Evolutionary conservation across 1,284 basidiomycete genomes (phyloP), one percentile per base, ranked within the genome.

Genomic region (Mycena citricolor): DNA sequence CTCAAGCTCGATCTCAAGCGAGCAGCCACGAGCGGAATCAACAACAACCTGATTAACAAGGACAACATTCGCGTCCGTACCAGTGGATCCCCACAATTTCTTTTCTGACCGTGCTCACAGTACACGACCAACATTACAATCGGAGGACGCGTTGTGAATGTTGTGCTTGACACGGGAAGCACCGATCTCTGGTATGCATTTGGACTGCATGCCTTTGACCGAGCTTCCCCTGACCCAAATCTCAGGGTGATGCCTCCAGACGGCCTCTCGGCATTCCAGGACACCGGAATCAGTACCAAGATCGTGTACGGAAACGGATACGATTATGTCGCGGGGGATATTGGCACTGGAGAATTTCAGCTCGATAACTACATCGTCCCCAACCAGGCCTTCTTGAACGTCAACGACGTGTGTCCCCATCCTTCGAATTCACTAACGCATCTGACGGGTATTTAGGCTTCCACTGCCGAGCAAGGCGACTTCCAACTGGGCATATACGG

Each of bases 321-420:
- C 4, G 42, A 52, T 25, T 52, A 31, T 28, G 50, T 52, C 10
- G 23, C 7, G 4, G 50, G 50, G 2, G 45, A 47, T 30, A 39
- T 52, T 25, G 49, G 49, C 10, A 39, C 48, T 14, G 49, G 45
- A 5, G 12, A 33, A 35, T 47, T 52, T 19, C 13, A 48, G 38
- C 38, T 52, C 14, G 47, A 21, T 12, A 68, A 72, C 3, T 44
- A 47, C 26, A 19, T 39, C 3, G 42, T 52, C 4, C 45, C 49
- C 7, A 25, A 32, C 20, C 49, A 51, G 44, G 50, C 50, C 3
- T 48, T 52, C 46, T 42, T 52, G n/a, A n/a, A n/a, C n/a, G n/a
- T n/a, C n/a, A n/a, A n/a, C n/a, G n/a, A n/a, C n/a, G n/a, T n/a
- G n/a, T n/a, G n/a, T n/a, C n/a, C n/a, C n/a, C n/a, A n/a, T n/a